Conservation (phyloP, 208 protist genomes). For the Naegleria fowleri region DNA sequence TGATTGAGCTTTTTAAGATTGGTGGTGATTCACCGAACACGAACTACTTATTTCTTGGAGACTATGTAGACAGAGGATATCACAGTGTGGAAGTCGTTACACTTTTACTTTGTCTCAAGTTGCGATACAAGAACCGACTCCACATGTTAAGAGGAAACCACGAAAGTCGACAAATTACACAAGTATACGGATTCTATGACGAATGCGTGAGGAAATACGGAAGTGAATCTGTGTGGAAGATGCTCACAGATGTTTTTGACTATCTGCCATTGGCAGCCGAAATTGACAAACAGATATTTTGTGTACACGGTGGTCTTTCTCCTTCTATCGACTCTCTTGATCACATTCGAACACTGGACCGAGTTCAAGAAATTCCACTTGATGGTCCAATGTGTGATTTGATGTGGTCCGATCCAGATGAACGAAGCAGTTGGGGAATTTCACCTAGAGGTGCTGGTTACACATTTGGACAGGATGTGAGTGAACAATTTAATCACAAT, state of each 20-base stretch:
- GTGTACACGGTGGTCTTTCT: slow-evolving; percentile 89
- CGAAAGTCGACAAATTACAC: slow-evolving; percentile 65
- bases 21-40: slow-evolving; percentile 88
- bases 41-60: slow-evolving; percentile 96
- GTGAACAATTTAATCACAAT: slow-evolving; percentile 95
- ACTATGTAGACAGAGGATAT: slow-evolving; percentile 91
- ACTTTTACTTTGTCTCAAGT: slow-evolving; percentile 84
- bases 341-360: slow-evolving; percentile 86
- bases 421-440: slow-evolving; percentile 88
- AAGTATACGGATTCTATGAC: slow-evolving; percentile 98
- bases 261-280: slow-evolving; percentile 94
- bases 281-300: slow-evolving; percentile 94
- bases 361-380: slow-evolving; percentile 96
- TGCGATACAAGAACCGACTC: slow-evolving; percentile 88
- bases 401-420: slow-evolving; percentile 97
- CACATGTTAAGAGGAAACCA: slow-evolving; percentile 96
- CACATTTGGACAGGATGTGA: slow-evolving; percentile 96
- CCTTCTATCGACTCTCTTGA: slow-evolving; percentile 84
- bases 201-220: slow-evolving; percentile 97
- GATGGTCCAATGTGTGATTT: slow-evolving; percentile 98
- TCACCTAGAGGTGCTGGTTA: slow-evolving; percentile 94
- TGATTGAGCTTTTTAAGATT: slow-evolving; percentile 95
- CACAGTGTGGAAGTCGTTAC: slow-evolving; percentile 86
- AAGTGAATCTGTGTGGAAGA: slow-evolving; percentile 88
- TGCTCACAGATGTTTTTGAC: slow-evolving; percentile 95